Percentiles rank a stretch among this genome's conserved stretches.
phyloP scores from a whole-genome alignment of 1,284 basidiomycete species.

The Sporisorium scitamineum region DNA sequence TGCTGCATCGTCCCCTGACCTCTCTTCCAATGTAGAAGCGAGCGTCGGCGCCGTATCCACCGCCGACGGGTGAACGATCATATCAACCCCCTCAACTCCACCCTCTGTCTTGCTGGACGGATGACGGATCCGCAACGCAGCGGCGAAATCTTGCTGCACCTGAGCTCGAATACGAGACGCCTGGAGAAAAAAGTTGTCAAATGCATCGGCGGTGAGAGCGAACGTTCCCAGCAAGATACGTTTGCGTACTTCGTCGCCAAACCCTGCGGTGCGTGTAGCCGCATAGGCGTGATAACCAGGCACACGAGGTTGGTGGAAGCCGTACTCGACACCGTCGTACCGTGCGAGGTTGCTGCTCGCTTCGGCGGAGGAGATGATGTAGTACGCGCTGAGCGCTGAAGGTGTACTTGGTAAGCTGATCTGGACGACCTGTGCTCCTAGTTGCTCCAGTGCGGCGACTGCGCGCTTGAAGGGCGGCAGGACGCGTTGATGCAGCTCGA shows the following conservation, averaged over 20 bases:
- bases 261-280: constrained; percentile 73
- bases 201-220: constrained; percentile 89
- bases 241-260: constrained; percentile 87
- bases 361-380: constrained; percentile 92
- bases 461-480: constrained; percentile 72
- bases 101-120: not conserved
- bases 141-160: constrained; percentile 81
- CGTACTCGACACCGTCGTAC: constrained; percentile 83
- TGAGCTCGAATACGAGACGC: constrained; percentile 82
- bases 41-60: constrained; percentile 61
- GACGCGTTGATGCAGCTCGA: constrained; percentile 75
- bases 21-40: constrained; percentile 2
- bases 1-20: constrained; percentile 5
- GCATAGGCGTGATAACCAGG: constrained; percentile 54
- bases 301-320: constrained; percentile 61
- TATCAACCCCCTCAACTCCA: constrained; percentile 75
- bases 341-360: constrained; percentile 92
- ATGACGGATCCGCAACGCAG: constrained; percentile 76
- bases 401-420: constrained; percentile 82
- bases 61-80: constrained; percentile 79
- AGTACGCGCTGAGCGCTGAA: constrained; percentile 91
- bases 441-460: constrained; percentile 73
- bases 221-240: constrained; percentile 92
- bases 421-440: constrained; percentile 79
- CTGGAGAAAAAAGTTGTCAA: constrained; percentile 95